Conservation (phyloP, 495 filamentous ascomycete genomes). For the Parathielavia appendiculata region DNA sequence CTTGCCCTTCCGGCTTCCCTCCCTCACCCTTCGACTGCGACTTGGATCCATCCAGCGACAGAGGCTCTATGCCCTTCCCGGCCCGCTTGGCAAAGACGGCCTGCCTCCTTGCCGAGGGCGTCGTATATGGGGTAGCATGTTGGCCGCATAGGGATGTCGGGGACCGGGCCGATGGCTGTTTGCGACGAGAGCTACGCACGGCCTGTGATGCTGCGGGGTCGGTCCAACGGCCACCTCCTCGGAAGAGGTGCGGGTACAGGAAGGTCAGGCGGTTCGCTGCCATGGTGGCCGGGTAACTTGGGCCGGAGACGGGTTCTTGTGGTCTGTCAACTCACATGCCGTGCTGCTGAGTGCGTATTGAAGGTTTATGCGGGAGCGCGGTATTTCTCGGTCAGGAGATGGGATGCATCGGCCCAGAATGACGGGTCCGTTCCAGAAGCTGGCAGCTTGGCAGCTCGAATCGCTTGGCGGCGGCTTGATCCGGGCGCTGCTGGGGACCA, state of each 20-base stretch:
- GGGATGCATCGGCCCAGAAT: neutral
- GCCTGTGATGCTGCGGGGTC: constrained; percentile 31
- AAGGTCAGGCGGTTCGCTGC: constrained; percentile 63
- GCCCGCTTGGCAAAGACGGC: constrained; percentile 46
- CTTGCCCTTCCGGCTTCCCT: constrained; percentile 6
- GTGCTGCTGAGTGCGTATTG: neutral
- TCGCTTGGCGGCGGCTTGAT: neutral
- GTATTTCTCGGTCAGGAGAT: constrained; percentile 9
- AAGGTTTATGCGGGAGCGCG: constrained; percentile 1
- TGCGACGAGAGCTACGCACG: constrained; percentile 19
- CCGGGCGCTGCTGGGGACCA: no score
- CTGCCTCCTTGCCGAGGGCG: constrained; percentile 29
- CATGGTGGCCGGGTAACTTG: constrained; percentile 43
- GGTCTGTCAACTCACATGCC: constrained; percentile 5
- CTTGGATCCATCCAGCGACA: neutral
- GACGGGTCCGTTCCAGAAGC: neutral
- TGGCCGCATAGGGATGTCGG: constrained; percentile 17
- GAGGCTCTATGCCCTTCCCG: constrained; percentile 61
- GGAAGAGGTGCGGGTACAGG: constrained; percentile 67
- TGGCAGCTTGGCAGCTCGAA: neutral
- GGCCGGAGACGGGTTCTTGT: neutral
- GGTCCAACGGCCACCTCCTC: constrained; percentile 33
- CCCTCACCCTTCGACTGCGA: constrained; percentile 4
- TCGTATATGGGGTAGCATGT: constrained; percentile 32
- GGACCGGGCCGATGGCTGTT: constrained; percentile 16